Percentiles rank a stretch among this genome's conserved stretches.
phyloP scores from a whole-genome alignment of 352 stramenopile species.

The Globisporangium acanthophoron region DNA sequence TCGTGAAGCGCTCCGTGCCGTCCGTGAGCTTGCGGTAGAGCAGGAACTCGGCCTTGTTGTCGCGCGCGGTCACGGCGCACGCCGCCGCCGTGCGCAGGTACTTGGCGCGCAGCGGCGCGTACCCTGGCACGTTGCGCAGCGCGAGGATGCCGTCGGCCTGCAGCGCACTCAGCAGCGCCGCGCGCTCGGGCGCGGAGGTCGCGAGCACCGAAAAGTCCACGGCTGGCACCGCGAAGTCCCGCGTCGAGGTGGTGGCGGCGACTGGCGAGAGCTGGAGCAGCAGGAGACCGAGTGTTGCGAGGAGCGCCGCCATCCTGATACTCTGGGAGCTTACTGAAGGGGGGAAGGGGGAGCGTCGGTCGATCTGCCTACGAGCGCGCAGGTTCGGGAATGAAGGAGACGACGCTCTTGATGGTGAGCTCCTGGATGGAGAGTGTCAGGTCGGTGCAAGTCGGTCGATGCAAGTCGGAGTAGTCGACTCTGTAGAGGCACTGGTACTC shows the following conservation, averaged over 20 bases:
- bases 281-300: background rate
- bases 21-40: constrained; percentile 61
- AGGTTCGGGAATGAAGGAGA: no score
- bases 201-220: constrained; percentile 54
- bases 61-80: constrained; percentile 48
- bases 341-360: no score
- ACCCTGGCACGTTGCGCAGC: constrained; percentile 67
- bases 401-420: background rate
- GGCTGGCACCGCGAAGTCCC: constrained; percentile 42
- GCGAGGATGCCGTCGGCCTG: constrained; percentile 70
- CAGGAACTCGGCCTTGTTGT: constrained; percentile 53
- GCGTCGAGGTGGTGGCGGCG: background rate
- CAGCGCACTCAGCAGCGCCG: constrained; percentile 43
- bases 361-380: no score
- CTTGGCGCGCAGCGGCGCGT: constrained; percentile 32
- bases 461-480: no score
- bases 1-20: constrained; percentile 67
- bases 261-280: background rate
- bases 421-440: background rate
- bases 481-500: no score
- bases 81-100: constrained; percentile 53
- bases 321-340: background rate
- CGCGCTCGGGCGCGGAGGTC: constrained; percentile 6
- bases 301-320: background rate
- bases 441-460: no score